Base-by-base conservation (phyloP, 2,329 filamentous ascomycete genomes). In the Alternaria arborescens region DNA sequence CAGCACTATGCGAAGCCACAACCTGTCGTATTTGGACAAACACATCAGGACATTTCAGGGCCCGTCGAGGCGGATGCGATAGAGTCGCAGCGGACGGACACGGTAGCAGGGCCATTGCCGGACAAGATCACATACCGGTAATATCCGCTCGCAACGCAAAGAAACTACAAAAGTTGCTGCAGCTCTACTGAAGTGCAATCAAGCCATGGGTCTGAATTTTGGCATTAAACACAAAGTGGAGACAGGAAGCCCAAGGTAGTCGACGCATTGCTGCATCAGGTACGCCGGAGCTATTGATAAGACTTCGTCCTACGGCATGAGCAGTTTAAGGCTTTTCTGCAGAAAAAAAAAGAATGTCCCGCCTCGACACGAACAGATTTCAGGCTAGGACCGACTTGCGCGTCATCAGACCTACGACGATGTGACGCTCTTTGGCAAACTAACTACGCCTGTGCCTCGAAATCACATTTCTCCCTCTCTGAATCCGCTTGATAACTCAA, bases 121-220 rank as follows among this genome's bases (percentile, higher is more conserved):
- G 68, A 72, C 10, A 74, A 73, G 58, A 70, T 72, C 12, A 67
- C 54, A 8, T 74, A 74, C 20, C 42, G 57, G 22, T 71, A 24
- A 66, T 58, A 38, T 22, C 58, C n/a, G 54, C 46, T 26, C 14
- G 20, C 32, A 26, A n/a, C 2, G n/a, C 22, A 38, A 14, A 38
- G 22, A 26, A 26, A 8, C 20, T 10, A n/a, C 14, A 11, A 44
- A 7, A 6, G 22, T 26, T 10, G 41, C 22, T 26, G 4, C 11
- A 5, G 14, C 42, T n/a, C 16, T 11, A 28, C 16, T 28, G 5
- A 1, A 50, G 20, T 50, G 20, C n/a, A 26, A 24, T 8, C 8
- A 36, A 7, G 14, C 8, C 14, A 36, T 18, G 3, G 10, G 12
- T 20, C 8, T 50, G 8, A 26, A n/a, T 3, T 12, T 14, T 7